Percentiles rank a stretch among this genome's conserved stretches.
Evolutionary conservation across 2,329 filamentous ascomycete genomes (phyloP).

Genomic region (Colletotrichum spaethianum): DNA sequence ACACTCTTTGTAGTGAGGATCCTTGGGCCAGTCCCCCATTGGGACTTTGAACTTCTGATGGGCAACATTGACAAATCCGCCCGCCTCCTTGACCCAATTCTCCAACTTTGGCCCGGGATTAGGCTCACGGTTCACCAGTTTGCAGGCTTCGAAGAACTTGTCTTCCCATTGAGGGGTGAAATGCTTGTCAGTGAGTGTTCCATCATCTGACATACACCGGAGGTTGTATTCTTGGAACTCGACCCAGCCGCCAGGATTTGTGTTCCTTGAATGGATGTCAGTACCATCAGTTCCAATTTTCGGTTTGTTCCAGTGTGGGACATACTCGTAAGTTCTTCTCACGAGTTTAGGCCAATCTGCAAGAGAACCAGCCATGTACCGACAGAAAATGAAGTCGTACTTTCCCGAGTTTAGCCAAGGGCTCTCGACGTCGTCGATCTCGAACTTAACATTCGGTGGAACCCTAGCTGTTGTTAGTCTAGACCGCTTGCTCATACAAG

Average conservation of each 20-base stretch:
- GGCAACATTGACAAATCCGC: slow-evolving; percentile 54
- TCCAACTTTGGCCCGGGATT: slow-evolving; percentile 46
- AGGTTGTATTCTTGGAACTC: slow-evolving; percentile 50
- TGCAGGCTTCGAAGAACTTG: slow-evolving; percentile 40
- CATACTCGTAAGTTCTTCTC: slow-evolving; percentile 13
- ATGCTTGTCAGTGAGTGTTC: slow-evolving; percentile 43
- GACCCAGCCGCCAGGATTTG: slow-evolving; percentile 54
- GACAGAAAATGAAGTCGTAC: slow-evolving; percentile 52
- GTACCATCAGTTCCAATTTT: not conserved
- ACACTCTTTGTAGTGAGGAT: slow-evolving; percentile 45
- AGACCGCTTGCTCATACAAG: not conserved
- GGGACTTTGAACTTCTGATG: slow-evolving; percentile 53
- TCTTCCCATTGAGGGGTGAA: slow-evolving; percentile 42
- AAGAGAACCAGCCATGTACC: slow-evolving; percentile 28
- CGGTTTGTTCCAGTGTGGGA: not conserved
- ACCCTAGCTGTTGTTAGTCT: slow-evolving; percentile 49
- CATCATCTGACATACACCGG: slow-evolving; percentile 48
- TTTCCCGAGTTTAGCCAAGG: slow-evolving; percentile 54
- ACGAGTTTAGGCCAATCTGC: slow-evolving; percentile 27
- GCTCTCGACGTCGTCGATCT: slow-evolving; percentile 75
- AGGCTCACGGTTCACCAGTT: slow-evolving; percentile 43
- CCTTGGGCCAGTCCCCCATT: slow-evolving; percentile 50
- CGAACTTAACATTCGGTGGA: slow-evolving; percentile 76
- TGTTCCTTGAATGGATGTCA: slow-evolving; percentile 45
- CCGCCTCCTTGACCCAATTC: slow-evolving; percentile 47